Percentiles rank a stretch among this genome's conserved stretches.
Conservation (phyloP, 2,329 filamentous ascomycete species). For the Clarireedia monteithiana region DNA sequence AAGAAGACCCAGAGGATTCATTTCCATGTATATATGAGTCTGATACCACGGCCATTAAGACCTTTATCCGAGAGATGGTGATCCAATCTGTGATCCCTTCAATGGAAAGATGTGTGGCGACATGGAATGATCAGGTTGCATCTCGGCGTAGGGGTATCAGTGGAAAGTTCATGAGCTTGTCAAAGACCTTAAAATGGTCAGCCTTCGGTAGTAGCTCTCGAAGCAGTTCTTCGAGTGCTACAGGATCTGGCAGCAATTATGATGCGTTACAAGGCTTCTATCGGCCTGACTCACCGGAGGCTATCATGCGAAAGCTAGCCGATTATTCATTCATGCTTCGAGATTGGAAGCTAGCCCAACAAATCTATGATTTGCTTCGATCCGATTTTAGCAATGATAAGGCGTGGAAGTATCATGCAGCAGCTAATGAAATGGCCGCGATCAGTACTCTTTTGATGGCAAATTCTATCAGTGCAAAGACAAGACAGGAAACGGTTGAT, state of each 20-base stretch:
- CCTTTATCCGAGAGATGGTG: conserved; percentile 89
- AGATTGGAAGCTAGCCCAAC: conserved; percentile 88
- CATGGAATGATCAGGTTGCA: conserved; percentile 97
- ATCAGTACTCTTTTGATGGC: conserved; percentile 74
- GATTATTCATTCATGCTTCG: conserved; percentile 96
- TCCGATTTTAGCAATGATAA: conserved; percentile 92
- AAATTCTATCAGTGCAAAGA: conserved; percentile 63
- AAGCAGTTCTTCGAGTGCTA: conserved; percentile 31
- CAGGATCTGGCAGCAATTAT: conserved; percentile 58
- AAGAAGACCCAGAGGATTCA: conserved; percentile 64
- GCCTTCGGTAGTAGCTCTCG: conserved; percentile 58
- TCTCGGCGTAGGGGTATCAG: conserved; percentile 81
- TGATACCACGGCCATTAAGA: conserved; percentile 78
- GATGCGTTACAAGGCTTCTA: conserved; percentile 75
- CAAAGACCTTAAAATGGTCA: conserved; percentile 66
- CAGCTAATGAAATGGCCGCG: conserved; percentile 90
- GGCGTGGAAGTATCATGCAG: conserved; percentile 92
- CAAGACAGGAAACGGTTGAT: conserved; percentile 72
- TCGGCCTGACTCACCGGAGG: conserved; percentile 74
- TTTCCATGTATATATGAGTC: conserved; percentile 84
- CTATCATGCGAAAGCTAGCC: conserved; percentile 83
- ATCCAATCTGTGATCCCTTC: conserved; percentile 90
- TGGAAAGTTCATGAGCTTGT: conserved; percentile 90
- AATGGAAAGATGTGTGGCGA: conserved; percentile 85
- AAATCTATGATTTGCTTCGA: conserved; percentile 83